Percentiles rank a stretch among this genome's conserved stretches.
These are phyloP conservation scores for Colletotrichum sp. DNA, from an alignment of 2,329 filamentous ascomycete species.

Conservation along the genomic window DNA sequence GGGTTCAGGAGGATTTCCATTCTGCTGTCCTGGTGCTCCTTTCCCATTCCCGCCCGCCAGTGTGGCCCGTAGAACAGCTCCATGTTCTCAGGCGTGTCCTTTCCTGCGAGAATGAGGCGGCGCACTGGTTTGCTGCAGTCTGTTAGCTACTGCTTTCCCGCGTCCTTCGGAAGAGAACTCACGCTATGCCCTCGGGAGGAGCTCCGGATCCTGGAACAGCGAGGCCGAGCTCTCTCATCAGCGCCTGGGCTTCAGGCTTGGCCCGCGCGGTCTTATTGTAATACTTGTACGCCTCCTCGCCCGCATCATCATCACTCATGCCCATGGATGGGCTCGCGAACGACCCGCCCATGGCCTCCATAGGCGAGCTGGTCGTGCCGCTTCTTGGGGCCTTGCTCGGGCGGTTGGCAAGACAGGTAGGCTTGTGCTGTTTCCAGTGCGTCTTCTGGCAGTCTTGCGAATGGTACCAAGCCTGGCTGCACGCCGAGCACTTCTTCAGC, in stretches of 20 bases:
- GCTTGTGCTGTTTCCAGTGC: background rate
- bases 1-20: background rate
- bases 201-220: background rate
- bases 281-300: background rate
- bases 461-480: background rate
- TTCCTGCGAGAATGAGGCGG: background rate
- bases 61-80: background rate
- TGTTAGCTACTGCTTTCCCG: background rate
- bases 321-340: background rate
- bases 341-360: background rate
- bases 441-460: background rate
- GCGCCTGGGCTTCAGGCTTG: background rate
- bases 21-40: background rate
- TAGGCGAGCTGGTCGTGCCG: background rate
- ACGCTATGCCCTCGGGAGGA: background rate
- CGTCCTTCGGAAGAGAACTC: background rate
- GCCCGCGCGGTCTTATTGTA: background rate
- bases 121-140: background rate
- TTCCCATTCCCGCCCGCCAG: background rate
- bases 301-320: background rate
- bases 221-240: background rate
- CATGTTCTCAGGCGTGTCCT: background rate
- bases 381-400: background rate
- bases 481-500: background rate
- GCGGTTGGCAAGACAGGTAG: background rate